Conservation (phyloP, 164 flowering plant species). For the Vitis amurensis region DNA sequence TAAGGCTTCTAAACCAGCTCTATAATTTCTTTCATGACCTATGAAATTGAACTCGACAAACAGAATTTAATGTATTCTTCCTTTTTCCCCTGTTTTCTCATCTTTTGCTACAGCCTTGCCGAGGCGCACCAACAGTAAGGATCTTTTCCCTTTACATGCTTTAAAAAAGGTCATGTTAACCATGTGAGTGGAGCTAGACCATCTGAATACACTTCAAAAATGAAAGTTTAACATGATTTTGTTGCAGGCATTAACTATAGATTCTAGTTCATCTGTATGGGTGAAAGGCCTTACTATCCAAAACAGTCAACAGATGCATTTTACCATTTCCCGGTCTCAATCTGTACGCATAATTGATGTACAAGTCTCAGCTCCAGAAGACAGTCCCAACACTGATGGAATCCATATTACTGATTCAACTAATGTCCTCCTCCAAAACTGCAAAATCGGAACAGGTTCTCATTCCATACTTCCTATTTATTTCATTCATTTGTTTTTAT, state of each 20-base stretch:
- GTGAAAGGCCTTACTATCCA: constrained; percentile 70
- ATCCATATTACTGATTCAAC: constrained; percentile 83
- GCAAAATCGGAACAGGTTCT: constrained; percentile 90
- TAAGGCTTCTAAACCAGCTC: constrained; percentile 22
- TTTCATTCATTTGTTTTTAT: not conserved
- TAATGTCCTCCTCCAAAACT: constrained; percentile 61
- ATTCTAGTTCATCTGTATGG: constrained; percentile 64
- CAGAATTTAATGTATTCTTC: constrained; percentile 6
- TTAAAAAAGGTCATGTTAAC: not conserved
- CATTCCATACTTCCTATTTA: not conserved
- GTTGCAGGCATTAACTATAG: constrained; percentile 88
- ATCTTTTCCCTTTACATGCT: not conserved
- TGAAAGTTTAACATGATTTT: constrained; percentile 2
- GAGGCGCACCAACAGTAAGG: constrained; percentile 84
- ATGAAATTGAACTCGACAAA: not conserved
- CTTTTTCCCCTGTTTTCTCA: constrained; percentile 8
- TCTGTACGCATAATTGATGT: constrained; percentile 56
- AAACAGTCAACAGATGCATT: constrained; percentile 93
- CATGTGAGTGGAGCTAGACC: not conserved
- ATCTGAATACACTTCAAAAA: not conserved
- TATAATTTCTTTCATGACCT: not conserved
- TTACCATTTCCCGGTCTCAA: constrained; percentile 53
- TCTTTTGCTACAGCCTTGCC: constrained; percentile 68
- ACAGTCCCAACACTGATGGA: constrained; percentile 99
- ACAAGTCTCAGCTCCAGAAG: constrained; percentile 68